A percentile compares a stretch with the other conserved stretches of the same genome.
Evolutionary conservation across 1,284 basidiomycete genomes (phyloP).

Genomic region (Trametes versicolor): DNA sequence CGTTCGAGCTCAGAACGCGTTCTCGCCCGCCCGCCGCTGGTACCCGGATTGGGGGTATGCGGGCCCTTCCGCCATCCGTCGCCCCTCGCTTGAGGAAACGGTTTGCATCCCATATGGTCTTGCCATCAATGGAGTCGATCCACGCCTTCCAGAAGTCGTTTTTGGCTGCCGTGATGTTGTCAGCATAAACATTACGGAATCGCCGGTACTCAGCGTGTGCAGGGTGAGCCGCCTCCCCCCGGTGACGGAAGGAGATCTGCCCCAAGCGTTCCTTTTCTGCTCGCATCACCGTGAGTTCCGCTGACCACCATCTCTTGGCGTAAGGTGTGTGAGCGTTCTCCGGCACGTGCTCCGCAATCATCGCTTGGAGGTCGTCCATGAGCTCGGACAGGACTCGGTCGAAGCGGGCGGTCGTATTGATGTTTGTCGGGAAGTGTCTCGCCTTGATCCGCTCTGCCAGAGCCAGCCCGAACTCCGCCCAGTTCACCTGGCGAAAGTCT

Average conservation of each 20-base stretch:
- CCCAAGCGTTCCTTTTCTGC: conserved; percentile 39
- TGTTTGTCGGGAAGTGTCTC: background rate
- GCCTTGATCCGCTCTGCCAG: no score
- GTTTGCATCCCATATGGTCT: no score
- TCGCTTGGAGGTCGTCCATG: conserved; percentile 30
- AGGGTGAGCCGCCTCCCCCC: conserved; percentile 44
- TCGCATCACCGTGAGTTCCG: conserved; percentile 35
- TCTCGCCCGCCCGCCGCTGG: conserved; percentile 18
- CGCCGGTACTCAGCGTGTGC: conserved; percentile 36
- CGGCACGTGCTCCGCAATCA: conserved; percentile 39
- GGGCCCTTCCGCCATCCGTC: conserved; percentile 43
- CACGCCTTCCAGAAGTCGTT: conserved; percentile 48
- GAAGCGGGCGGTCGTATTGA: conserved; percentile 15
- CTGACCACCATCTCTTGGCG: conserved; percentile 42
- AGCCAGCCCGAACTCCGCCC: conserved; percentile 39
- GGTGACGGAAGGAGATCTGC: conserved; percentile 40
- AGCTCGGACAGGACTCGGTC: conserved; percentile 29
- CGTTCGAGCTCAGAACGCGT: conserved; percentile 16
- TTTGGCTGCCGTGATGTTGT: conserved; percentile 45
- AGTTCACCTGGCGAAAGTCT: conserved; percentile 41
- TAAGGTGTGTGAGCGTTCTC: conserved; percentile 34
- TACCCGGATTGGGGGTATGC: conserved; percentile 43
- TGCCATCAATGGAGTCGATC: conserved; percentile 43
- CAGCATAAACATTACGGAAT: conserved; percentile 40
- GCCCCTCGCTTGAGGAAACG: conserved; percentile 40